A percentile compares a stretch with the other conserved stretches of the same genome.
These are phyloP conservation scores for Cladosporium cucumerinum DNA, from an alignment of 2,329 filamentous ascomycete species.

Conservation along the genomic window DNA sequence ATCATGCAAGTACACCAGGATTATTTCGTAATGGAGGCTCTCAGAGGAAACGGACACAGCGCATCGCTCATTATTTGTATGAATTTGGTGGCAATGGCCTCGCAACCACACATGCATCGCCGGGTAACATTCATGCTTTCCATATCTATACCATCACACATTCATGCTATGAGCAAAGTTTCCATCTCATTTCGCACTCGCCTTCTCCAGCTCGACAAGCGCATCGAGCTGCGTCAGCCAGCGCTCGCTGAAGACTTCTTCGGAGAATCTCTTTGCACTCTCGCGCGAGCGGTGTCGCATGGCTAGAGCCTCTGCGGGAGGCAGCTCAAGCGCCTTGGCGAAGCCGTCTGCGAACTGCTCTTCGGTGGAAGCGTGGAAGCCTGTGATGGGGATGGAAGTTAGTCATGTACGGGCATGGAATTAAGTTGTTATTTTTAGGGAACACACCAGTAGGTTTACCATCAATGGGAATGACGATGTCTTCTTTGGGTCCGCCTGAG, in stretches of 20 bases:
- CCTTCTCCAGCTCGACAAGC: constrained; percentile 52
- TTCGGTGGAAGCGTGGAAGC: constrained; percentile 78
- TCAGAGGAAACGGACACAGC: too few species aligned
- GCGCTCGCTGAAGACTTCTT: constrained; percentile 74
- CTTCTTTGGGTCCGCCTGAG: constrained; percentile 85
- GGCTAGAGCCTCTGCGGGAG: constrained; percentile 61
- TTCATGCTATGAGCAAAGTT: neutral
- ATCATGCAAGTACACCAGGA: too few species aligned
- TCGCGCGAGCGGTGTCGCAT: constrained; percentile 73
- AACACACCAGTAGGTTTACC: constrained; percentile 70
- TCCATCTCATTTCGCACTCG: neutral
- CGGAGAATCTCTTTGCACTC: constrained; percentile 81
- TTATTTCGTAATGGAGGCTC: too few species aligned
- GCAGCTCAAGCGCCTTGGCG: constrained; percentile 68
- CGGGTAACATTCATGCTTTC: neutral
- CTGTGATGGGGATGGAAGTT: constrained; percentile 44
- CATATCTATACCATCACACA: neutral
- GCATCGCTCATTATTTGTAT: too few species aligned
- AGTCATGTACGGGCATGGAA: neutral
- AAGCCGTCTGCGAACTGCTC: constrained; percentile 79
- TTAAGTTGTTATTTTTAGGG: neutral
- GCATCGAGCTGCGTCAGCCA: constrained; percentile 75
- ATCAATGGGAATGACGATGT: constrained; percentile 82
- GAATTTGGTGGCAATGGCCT: too few species aligned
- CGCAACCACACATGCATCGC: too few species aligned